Conservation (phyloP, 306 rosid genomes). For the Dalbergia cochinchinensis region DNA sequence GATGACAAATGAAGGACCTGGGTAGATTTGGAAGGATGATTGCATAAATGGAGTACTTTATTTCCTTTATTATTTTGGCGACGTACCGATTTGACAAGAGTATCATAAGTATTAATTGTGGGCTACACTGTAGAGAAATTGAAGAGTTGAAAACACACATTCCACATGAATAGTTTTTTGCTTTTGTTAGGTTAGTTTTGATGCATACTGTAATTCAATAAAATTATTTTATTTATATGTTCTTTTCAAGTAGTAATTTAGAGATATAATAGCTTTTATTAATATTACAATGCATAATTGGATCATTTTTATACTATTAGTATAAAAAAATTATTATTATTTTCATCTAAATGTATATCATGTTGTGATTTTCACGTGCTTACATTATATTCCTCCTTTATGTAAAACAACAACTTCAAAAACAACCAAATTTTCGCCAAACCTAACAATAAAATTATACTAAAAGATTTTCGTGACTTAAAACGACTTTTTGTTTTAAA, state of each 20-base stretch:
- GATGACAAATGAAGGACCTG: neutral
- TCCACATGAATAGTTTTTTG: neutral
- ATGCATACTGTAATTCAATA: too few species aligned
- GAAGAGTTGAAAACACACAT: neutral
- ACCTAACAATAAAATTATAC: neutral
- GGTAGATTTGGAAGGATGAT: conserved; percentile 12
- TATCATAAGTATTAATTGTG: neutral
- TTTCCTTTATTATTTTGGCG: neutral
- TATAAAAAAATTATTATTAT: neutral
- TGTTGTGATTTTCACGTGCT: neutral
- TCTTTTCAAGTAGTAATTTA: too few species aligned
- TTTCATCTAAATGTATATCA: neutral
- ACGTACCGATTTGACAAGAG: neutral
- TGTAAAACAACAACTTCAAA: neutral
- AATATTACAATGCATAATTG: too few species aligned
- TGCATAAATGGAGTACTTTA: neutral
- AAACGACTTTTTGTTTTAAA: neutral
- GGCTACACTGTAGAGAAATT: neutral
- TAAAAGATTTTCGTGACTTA: neutral
- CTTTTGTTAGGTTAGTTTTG: too few species aligned
- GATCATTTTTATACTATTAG: too few species aligned
- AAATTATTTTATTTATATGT: too few species aligned
- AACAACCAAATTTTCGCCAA: neutral
- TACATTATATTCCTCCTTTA: neutral
- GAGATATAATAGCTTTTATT: too few species aligned